Evolutionary conservation across 2,329 filamentous ascomycete genomes (phyloP), one percentile per base, ranked within the genome.

Genomic region (Xylaria sp.): DNA sequence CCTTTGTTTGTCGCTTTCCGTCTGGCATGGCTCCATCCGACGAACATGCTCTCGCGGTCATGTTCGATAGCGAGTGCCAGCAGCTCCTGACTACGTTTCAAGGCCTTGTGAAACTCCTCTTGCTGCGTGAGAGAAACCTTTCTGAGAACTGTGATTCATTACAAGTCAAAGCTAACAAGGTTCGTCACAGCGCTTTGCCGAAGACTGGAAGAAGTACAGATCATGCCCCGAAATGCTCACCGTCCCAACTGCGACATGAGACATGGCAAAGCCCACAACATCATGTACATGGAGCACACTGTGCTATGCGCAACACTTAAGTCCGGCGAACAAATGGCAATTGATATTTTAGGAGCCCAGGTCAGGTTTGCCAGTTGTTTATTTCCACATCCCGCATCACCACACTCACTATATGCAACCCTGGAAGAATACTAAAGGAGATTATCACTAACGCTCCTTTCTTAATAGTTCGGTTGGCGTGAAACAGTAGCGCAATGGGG

Each of bases 381-480:
- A 19, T 57, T 32, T 19, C 19, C n/a, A 50, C 6, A 34, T 48
- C 2, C 24, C 50, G 34, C 45, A 19, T 54, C 27, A 34, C 36
- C 34, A 21, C 36, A 60, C 12, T 59, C 34, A 47, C n/a, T 36
- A 50, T 12, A 30, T 5, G 6, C 24, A 4, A 17, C n/a, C 27
- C 11, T 47, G 24, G n/a, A 19, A 50, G 11, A 30, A 19, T 14
- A 34, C 19, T 39, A 1, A 45, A 32, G 36, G 8, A 21, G 2
- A 51, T 32, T 21, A 50, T 65, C 21, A 50, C 48, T 65, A 24
- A 64, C 50, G 9, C 7, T 19, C 19, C 19, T 21, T 48, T 62
- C 21, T 57, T 21, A 1, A 48, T 57, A 68, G 66, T 65, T 61
- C 14, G 66, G 66, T n/a, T 68, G 66, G 66, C 61, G 61, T 47